These are phyloP conservation scores for Mollisia scopiformis DNA, from an alignment of 2,329 filamentous ascomycete species.

Conservation along the genomic window DNA sequence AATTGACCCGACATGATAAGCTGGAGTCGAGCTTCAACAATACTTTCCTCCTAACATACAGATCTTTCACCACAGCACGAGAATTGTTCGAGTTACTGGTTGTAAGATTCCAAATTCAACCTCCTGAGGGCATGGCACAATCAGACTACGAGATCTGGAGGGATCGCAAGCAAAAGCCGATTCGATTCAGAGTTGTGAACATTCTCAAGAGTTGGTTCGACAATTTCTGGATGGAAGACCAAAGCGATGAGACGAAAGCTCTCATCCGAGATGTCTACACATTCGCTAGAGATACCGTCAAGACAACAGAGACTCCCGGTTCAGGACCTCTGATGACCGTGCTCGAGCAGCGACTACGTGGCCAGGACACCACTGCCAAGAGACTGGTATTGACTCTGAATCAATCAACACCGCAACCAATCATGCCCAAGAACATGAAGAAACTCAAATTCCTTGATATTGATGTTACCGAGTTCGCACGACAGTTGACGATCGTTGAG, in stretches of 20 bases:
- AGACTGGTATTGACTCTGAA: slow-evolving; percentile 85
- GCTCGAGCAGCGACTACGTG: slow-evolving; percentile 84
- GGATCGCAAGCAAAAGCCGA: slow-evolving; percentile 93
- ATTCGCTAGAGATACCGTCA: slow-evolving; percentile 90
- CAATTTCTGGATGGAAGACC: slow-evolving; percentile 97
- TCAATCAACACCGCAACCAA: slow-evolving; percentile 80
- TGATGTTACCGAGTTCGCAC: slow-evolving; percentile 93
- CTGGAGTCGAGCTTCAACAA: slow-evolving; percentile 95
- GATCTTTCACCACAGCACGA: slow-evolving; percentile 87
- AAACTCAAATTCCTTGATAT: slow-evolving; percentile 99
- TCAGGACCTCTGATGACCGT: slow-evolving; percentile 83
- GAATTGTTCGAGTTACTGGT: slow-evolving; percentile 94
- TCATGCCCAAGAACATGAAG: slow-evolving; percentile 99
- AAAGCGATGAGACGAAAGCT: slow-evolving; percentile 79
- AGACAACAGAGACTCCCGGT: slow-evolving; percentile 90
- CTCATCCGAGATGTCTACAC: slow-evolving; percentile 87
- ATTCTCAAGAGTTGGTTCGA: slow-evolving; percentile 99
- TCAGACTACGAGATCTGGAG: slow-evolving; percentile 85
- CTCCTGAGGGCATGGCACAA: slow-evolving; percentile 76
- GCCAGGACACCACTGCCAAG: slow-evolving; percentile 85
- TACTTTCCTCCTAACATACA: slow-evolving; percentile 95
- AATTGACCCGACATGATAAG: slow-evolving; percentile 93
- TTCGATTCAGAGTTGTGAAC: slow-evolving; percentile 94
- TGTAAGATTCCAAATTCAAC: slow-evolving; percentile 89
- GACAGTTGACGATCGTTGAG: slow-evolving; percentile 96